A percentile compares a stretch with the other conserved stretches of the same genome.
These are phyloP conservation scores for Candida xiaguanensis DNA, from an alignment of 805 yeast species.

Conservation along the genomic window DNA sequence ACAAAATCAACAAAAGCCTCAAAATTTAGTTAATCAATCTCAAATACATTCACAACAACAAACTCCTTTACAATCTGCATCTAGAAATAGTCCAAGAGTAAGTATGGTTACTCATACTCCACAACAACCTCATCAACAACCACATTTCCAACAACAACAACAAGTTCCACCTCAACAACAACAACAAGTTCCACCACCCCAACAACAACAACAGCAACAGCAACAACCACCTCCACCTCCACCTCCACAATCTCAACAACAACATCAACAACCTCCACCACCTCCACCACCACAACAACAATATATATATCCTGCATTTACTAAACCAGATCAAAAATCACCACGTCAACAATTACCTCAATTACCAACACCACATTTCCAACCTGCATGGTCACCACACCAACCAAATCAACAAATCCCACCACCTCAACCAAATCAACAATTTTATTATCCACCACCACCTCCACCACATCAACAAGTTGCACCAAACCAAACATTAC, in stretches of 20 bases:
- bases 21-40: slow-evolving; percentile 13
- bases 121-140: slow-evolving; percentile 9
- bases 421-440: slow-evolving; percentile 8
- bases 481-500: slow-evolving; percentile 5
- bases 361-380: slow-evolving; percentile 21
- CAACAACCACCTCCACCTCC: background rate
- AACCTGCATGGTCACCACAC: slow-evolving; percentile 6
- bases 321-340: slow-evolving; percentile 13
- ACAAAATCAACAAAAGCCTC: slow-evolving; percentile 28
- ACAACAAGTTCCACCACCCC: slow-evolving; percentile 11
- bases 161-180: slow-evolving; percentile 8
- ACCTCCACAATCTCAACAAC: slow-evolving; percentile 4
- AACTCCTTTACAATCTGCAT: slow-evolving; percentile 6
- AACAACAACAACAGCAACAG: slow-evolving; percentile 4
- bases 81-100: slow-evolving; percentile 10
- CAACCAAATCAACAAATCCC: slow-evolving; percentile 9
- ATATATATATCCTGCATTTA: slow-evolving; percentile 10
- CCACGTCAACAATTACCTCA: slow-evolving; percentile 21
- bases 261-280: slow-evolving; percentile 7
- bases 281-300: slow-evolving; percentile 12
- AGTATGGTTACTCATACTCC: slow-evolving; percentile 9
- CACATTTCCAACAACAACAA: slow-evolving; percentile 4
- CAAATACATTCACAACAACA: slow-evolving; percentile 19
- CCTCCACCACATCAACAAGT: slow-evolving; percentile 5
- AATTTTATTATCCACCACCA: slow-evolving; percentile 5